phyloP scores from a whole-genome alignment of 495 filamentous ascomycete species.

The Xylaria bambusicola region DNA sequence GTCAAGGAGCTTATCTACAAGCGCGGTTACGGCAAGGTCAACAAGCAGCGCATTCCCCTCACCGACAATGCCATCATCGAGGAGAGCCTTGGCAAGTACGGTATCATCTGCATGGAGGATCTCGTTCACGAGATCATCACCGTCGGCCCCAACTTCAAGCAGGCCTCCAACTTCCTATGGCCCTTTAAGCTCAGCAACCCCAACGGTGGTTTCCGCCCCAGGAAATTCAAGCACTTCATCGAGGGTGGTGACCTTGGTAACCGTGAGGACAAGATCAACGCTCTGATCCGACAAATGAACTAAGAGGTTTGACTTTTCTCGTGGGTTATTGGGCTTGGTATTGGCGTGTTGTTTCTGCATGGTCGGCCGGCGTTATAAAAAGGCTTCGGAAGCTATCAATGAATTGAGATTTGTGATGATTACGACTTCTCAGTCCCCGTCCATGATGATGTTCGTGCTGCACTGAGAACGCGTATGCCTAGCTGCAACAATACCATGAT shows the following conservation, averaged over 20 bases:
- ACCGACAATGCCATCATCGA: conserved; percentile 99
- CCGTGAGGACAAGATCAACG: conserved; percentile 98
- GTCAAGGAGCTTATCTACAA: conserved; percentile 99
- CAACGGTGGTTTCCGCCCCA: conserved; percentile 87
- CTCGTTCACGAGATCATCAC: conserved; percentile 99
- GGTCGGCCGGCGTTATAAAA: conserved; percentile 42
- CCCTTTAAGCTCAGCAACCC: conserved; percentile 99
- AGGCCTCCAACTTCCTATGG: conserved; percentile 99
- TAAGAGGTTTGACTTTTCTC: conserved; percentile 49
- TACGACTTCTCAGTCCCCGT: conserved; percentile 28
- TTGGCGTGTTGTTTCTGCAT: conserved; percentile 41
- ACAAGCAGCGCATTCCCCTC: conserved; percentile 92
- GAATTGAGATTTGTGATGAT: conserved; percentile 39
- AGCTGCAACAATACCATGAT: conserved; percentile 24
- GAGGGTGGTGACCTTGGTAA: conserved; percentile 98
- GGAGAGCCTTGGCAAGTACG: conserved; percentile 93
- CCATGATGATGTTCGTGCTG: conserved; percentile 15
- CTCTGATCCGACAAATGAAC: conserved; percentile 97
- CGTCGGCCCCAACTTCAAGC: conserved; percentile 99
- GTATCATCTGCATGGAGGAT: conserved; percentile 99
- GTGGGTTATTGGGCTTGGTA: conserved; percentile 36
- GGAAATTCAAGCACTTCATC: conserved; percentile 99
- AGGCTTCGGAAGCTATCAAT: conserved; percentile 36
- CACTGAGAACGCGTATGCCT: conserved; percentile 19
- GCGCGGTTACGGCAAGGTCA: conserved; percentile 96